Percentiles rank a stretch among this genome's conserved stretches.
Evolutionary conservation across 1,284 basidiomycete genomes (phyloP).

Genomic region (Phlebopus sp.): DNA sequence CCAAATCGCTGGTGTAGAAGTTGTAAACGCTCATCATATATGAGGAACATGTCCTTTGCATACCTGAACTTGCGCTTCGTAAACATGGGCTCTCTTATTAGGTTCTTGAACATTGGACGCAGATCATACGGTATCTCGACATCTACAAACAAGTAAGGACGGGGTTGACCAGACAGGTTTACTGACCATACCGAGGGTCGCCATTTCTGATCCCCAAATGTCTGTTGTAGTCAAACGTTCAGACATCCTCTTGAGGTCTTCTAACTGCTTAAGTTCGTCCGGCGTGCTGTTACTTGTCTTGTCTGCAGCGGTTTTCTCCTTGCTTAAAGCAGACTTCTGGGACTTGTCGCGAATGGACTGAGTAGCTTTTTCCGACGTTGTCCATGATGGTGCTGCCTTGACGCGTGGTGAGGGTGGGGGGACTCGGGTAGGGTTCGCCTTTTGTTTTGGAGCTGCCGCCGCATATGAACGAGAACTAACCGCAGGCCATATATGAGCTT

Average conservation of each 20-base stretch:
- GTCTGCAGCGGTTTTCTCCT: slow-evolving; percentile 7
- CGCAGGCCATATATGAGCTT: background rate
- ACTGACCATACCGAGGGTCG: slow-evolving; percentile 46
- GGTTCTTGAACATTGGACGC: slow-evolving; percentile 18
- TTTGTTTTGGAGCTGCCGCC: slow-evolving; percentile 16
- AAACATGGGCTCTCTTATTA: slow-evolving; percentile 16
- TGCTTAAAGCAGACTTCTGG: background rate
- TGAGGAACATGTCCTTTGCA: slow-evolving; percentile 10
- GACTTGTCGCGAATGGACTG: no score
- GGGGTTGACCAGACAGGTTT: background rate
- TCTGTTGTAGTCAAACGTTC: slow-evolving; percentile 38
- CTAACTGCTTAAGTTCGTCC: slow-evolving; percentile 41
- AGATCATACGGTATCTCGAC: slow-evolving; percentile 33
- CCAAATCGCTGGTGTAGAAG: slow-evolving; percentile 20
- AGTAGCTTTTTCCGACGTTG: background rate
- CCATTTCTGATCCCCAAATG: slow-evolving; percentile 48
- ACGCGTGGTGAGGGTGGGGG: slow-evolving; percentile 1
- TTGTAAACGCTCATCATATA: slow-evolving; percentile 13
- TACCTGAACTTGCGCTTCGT: slow-evolving; percentile 25
- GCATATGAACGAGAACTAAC: slow-evolving; percentile 20
- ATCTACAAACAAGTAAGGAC: slow-evolving; percentile 14
- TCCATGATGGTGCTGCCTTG: slow-evolving; percentile 9
- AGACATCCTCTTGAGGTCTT: slow-evolving; percentile 37
- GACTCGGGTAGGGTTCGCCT: slow-evolving; percentile 6
- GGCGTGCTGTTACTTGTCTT: slow-evolving; percentile 21